Percentiles rank a stretch among this genome's conserved stretches.
Conservation (phyloP, 345 rosid genomes). For the Balakata baccata region DNA sequence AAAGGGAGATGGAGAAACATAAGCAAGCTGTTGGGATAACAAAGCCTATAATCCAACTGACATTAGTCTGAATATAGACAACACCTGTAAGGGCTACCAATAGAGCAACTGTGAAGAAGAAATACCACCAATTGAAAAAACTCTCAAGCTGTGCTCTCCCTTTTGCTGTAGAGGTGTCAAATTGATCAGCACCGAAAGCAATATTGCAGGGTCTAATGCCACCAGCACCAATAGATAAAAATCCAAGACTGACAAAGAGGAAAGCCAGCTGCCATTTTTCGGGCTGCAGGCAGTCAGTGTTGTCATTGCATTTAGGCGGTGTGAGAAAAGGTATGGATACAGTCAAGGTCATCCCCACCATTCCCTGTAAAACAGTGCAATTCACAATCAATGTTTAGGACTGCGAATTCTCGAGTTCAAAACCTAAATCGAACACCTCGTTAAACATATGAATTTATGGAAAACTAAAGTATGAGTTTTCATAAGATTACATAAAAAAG, state of each 20-base stretch:
- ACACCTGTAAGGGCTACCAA: conserved; percentile 56
- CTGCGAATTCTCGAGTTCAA: too few relatives aligned
- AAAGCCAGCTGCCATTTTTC: conserved; percentile 44
- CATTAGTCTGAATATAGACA: conserved; percentile 56
- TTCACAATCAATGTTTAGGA: too few relatives aligned
- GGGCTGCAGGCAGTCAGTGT: conserved; percentile 33
- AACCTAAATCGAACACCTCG: too few relatives aligned
- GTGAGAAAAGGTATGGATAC: conserved; percentile 42
- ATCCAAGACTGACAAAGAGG: conserved; percentile 44
- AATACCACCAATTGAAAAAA: conserved; percentile 87
- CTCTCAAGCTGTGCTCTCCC: conserved; percentile 53
- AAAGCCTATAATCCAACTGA: conserved; percentile 67
- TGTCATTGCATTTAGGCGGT: conserved; percentile 41
- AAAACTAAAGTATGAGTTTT: not conserved
- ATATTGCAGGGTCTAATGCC: conserved; percentile 73
- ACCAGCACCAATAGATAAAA: conserved; percentile 65
- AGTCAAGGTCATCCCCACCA: conserved; percentile 53
- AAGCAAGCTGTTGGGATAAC: conserved; percentile 61
- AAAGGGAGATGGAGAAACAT: conserved; percentile 40
- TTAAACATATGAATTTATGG: too few relatives aligned
- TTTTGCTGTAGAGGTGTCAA: conserved; percentile 46
- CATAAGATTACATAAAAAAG: not conserved
- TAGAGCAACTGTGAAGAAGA: conserved; percentile 59
- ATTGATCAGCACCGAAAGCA: conserved; percentile 82
- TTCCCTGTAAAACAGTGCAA: conserved; percentile 40